Evolutionary conservation across 345 rosid species (phyloP).

Genomic region (Eucalyptus globulus): DNA sequence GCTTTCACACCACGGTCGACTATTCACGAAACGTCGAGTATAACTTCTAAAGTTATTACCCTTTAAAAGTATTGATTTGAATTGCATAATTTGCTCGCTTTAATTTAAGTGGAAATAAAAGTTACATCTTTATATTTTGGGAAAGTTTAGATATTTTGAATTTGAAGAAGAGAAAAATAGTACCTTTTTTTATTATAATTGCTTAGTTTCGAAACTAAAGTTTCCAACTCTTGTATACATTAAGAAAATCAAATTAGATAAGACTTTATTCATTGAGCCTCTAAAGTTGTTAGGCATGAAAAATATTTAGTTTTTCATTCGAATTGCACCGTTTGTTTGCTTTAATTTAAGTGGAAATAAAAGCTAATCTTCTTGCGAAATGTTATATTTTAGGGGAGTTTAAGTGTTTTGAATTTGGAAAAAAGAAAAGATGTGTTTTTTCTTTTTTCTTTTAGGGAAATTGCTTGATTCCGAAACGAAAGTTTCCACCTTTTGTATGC

Average conservation of each 20-base stretch:
- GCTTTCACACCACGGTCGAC: background rate
- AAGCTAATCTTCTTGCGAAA: background rate
- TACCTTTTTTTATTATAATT: too few species aligned
- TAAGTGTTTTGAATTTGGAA: background rate
- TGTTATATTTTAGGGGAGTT: fast-evolving
- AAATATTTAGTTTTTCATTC: too few species aligned
- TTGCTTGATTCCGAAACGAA: background rate
- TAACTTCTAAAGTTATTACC: background rate
- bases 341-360: background rate
- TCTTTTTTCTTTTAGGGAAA: background rate
- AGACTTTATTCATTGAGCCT: background rate
- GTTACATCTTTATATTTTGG: background rate
- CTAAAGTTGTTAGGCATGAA: too few species aligned
- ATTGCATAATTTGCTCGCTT: fast-evolving
- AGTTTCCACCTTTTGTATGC: background rate
- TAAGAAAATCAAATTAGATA: too few species aligned
- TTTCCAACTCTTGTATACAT: background rate
- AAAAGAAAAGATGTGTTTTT: background rate
- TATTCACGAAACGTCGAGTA: background rate
- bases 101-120: too few species aligned
- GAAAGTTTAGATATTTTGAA: background rate
- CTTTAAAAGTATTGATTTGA: background rate
- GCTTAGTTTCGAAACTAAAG: too few species aligned
- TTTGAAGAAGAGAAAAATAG: background rate
- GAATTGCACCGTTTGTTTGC: background rate